A percentile compares a stretch with the other conserved stretches of the same genome.
Conservation (phyloP, 2,329 filamentous ascomycete species). For the Fusarium sp. region DNA sequence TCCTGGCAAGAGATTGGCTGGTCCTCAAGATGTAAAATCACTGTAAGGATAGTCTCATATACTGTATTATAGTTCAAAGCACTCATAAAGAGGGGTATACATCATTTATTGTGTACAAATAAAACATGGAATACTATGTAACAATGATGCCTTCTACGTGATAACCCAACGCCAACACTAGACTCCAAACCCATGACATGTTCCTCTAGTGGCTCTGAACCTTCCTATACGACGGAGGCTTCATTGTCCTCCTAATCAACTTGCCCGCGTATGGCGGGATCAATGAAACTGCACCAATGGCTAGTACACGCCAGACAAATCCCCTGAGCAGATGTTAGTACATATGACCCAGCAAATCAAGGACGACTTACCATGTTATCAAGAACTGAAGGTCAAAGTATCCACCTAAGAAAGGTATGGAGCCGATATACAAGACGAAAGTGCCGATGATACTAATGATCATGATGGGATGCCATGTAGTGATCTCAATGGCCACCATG, state of each 20-base stretch:
- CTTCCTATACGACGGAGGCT: slow-evolving; percentile 94
- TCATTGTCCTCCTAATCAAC: slow-evolving; percentile 83
- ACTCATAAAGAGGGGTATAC: slow-evolving; percentile 20
- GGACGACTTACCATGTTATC: slow-evolving; percentile 67
- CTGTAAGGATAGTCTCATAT: background rate
- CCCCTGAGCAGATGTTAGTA: slow-evolving; percentile 61
- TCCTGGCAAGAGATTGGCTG: slow-evolving; percentile 57
- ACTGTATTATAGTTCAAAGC: slow-evolving; percentile 1
- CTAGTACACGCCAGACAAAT: slow-evolving; percentile 88
- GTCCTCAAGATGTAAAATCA: slow-evolving; percentile 61
- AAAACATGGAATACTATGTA: slow-evolving; percentile 30
- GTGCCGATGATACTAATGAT: slow-evolving; percentile 86
- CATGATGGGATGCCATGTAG: slow-evolving; percentile 97
- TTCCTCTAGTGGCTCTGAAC: slow-evolving; percentile 73
- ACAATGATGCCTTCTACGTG: slow-evolving; percentile 27
- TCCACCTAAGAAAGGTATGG: slow-evolving; percentile 84
- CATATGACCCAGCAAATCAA: background rate
- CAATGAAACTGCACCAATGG: slow-evolving; percentile 82
- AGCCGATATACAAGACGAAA: slow-evolving; percentile 80
- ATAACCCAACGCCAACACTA: slow-evolving; percentile 35
- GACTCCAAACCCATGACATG: slow-evolving; percentile 14
- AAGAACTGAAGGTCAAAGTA: slow-evolving; percentile 91
- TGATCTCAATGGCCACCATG: slow-evolving; percentile 97
- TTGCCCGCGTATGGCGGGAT: slow-evolving; percentile 90
- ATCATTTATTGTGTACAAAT: slow-evolving; percentile 23